Base-by-base conservation (phyloP, 2,329 filamentous ascomycete species). In the Talaromyces verruculosus region DNA sequence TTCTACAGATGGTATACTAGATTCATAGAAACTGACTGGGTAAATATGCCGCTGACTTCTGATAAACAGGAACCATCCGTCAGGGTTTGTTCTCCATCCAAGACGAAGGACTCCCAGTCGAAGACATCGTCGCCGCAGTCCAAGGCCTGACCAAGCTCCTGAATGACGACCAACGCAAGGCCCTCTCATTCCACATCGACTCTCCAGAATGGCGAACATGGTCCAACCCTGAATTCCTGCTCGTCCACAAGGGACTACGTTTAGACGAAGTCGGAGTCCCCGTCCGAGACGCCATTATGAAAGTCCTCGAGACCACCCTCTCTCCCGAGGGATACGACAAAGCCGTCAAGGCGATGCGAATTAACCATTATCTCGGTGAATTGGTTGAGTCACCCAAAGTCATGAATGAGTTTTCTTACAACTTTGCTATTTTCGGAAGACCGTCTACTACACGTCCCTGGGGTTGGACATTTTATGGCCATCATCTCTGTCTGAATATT, bases 371-470 rank as follows among this genome's bases (percentile, higher is more conserved):
- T 77, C 83, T 93, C 0, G 90, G 90, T 53, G 84, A 90, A 67
- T 82, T 92, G 0, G 87, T 91, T 60, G 72, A 85, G 39, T 83
- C 86, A 0, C 83, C 85, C 0, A 75, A 78, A 5, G 84, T 93
- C 62, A 87, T 91, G 84, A 92, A 92, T 78, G 86, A 91, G 74
- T 87, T 85, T 78, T 91, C 88, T 1, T 93, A 93, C 82, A 92
- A 92, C 77, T 89, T 92, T 67, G 85, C 87, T 41, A 79, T 92
- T 1, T 92, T 92, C 72, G 89, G 89, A 11, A 76, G 77, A 10
- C 89, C 89, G 0, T 88, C 86, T 0, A 73, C 78, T 0, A 79
- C 80, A 0, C 70, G 77, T 2, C 87, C 89, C 0, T 93, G 90
- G 90, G 90, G 90, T 0, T 91, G 86, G 77, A 85, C 87, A 0